These are phyloP conservation scores for Lasiodiplodia theobromae DNA, from an alignment of 2,329 filamentous ascomycete genomes.

Conservation along the genomic window DNA sequence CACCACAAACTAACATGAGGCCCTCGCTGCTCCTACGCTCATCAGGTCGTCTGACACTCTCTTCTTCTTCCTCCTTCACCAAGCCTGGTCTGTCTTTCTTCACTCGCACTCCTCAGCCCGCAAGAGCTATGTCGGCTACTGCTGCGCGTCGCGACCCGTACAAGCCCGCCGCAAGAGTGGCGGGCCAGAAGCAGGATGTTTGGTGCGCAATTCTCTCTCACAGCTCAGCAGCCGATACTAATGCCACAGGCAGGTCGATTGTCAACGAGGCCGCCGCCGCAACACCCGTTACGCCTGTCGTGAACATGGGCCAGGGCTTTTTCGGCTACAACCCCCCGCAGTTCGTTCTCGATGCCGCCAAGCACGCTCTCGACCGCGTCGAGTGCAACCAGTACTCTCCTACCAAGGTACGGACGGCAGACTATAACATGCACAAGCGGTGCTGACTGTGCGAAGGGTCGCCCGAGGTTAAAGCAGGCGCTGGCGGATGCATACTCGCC, in stretches of 20 bases:
- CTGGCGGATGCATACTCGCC: constrained; percentile 92
- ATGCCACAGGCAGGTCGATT: constrained; percentile 59
- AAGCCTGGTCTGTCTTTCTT: background rate
- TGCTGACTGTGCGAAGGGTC: constrained; percentile 60
- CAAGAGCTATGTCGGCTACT: constrained; percentile 46
- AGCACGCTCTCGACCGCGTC: constrained; percentile 84
- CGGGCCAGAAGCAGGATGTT: constrained; percentile 64
- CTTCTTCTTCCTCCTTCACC: background rate
- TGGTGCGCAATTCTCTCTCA: constrained; percentile 51
- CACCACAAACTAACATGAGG: constrained; percentile 11
- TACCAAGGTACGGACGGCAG: constrained; percentile 68
- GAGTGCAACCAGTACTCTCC: constrained; percentile 99
- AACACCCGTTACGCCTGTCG: constrained; percentile 69
- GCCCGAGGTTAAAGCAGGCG: constrained; percentile 89
- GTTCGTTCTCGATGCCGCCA: constrained; percentile 91
- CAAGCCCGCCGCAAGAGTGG: constrained; percentile 62
- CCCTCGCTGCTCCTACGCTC: constrained; percentile 9
- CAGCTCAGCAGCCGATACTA: constrained; percentile 15
- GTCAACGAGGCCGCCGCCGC: constrained; percentile 72
- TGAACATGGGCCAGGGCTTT: constrained; percentile 77
- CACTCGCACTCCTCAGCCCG: constrained; percentile 30
- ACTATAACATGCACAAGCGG: background rate
- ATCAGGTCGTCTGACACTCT: constrained; percentile 1
- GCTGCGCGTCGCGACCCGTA: constrained; percentile 50
- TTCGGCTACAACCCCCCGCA: constrained; percentile 93